phyloP scores from a whole-genome alignment of 148 eudicot genomes.

The Camellia lanceoleosa region DNA sequence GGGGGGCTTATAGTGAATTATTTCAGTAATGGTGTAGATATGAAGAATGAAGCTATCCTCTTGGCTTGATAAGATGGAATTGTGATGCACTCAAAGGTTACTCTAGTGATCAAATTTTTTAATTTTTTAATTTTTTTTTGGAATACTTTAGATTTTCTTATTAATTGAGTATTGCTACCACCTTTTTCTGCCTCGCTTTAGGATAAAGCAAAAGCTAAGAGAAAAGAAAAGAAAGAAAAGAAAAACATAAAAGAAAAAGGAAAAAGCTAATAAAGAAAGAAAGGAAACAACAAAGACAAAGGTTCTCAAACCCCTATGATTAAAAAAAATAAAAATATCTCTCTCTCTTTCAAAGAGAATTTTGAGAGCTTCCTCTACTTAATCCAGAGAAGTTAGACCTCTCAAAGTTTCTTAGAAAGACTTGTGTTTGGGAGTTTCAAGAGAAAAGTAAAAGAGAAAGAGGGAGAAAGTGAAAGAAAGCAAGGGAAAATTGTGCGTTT shows the following conservation, averaged over 20 bases:
- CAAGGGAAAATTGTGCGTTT: neutral
- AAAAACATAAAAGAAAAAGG: conserved; percentile 10
- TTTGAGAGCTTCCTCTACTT: conserved; percentile 22
- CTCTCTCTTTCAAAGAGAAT: conserved; percentile 4
- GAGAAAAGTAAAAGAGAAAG: conserved; percentile 17
- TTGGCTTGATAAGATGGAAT: too few relatives aligned
- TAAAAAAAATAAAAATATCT: conserved; percentile 23
- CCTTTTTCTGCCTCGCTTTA: conserved; percentile 53
- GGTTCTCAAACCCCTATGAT: conserved; percentile 33
- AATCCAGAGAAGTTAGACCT: conserved; percentile 30
- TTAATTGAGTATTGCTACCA: conserved; percentile 39
- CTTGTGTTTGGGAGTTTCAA: conserved; percentile 21
- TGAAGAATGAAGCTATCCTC: too few relatives aligned
- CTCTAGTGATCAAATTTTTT: neutral
- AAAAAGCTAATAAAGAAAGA: conserved; percentile 21
- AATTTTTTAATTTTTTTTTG: neutral
- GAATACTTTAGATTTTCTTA: conserved; percentile 14
- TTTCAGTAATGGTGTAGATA: too few relatives aligned
- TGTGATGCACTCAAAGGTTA: too few relatives aligned
- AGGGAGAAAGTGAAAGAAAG: conserved; percentile 9
- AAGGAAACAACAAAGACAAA: conserved; percentile 15
- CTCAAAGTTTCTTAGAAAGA: conserved; percentile 42
- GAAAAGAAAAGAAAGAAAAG: conserved; percentile 26
- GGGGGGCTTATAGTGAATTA: too few relatives aligned
- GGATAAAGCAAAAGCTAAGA: conserved; percentile 59